Base-by-base conservation (phyloP, 805 yeast species). In the Blastobotrys parvus region DNA sequence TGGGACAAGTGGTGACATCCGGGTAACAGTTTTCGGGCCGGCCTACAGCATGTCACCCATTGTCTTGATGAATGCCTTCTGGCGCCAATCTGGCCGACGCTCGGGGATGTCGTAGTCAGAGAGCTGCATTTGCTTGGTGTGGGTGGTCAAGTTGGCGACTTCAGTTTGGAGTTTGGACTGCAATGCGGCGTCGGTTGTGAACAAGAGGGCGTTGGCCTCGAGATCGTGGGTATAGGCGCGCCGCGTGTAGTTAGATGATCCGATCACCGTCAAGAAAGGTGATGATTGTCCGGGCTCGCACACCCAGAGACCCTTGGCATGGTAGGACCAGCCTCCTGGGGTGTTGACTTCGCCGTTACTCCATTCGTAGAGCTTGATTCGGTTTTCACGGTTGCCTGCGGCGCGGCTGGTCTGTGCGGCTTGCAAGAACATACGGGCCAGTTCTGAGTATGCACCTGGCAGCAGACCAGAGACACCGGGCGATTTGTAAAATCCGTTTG, bases 261-360 rank as follows among this genome's bases (percentile, higher is more conserved):
- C 98, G 39, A 92, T 72, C 4, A 89, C 77, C 0, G 96, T 85
- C 10, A 86, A 64, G 16, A 81, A 71, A 1, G 97, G 96, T 10
- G 58, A 56, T 0, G 53, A 48, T 37, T 77, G 82, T 2, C 64
- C 69, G 0, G 87, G 82, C 10, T 69, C 67, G 6, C 75, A 69
- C 0, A 85, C 64, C 97, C 97, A 92, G 3, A 90, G 65, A 1
- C 98, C 98, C 59, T 92, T 92, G 11, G 98, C 97, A 58, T 92
- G 98, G 61, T 92, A 92, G 0, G 97, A 85, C 97, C 98, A 90
- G 1, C 98, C 98, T 22, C 69, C 73, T 0, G 79, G 74, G 5
- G 82, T 74, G 57, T 87, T 86, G 2, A 87, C 95, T 2, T 78
- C 67, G 1, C 98, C 98, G 39, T 75, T 77, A 55, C 75, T 73